Conservation (phyloP, 441 rosid genomes). For the Populus trichocarpa region DNA sequence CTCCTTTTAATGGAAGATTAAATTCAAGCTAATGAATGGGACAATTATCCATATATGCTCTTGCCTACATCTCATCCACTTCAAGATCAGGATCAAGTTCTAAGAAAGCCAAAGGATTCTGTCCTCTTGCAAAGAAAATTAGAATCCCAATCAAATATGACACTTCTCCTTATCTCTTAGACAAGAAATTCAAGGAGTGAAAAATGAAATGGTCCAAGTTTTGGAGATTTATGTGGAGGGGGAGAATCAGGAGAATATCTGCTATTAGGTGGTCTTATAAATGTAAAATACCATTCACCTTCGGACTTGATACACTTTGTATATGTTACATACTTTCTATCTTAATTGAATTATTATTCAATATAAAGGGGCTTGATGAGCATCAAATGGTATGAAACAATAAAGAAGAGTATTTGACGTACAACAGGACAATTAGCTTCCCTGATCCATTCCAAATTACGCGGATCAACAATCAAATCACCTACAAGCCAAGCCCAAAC, state of each 20-base stretch:
- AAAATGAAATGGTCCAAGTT: background rate
- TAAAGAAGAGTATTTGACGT: constrained; percentile 35
- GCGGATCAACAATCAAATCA: constrained; percentile 94
- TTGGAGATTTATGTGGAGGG: background rate
- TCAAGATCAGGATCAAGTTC: background rate
- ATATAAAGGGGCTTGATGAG: background rate
- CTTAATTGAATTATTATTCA: background rate
- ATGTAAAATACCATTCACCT: background rate
- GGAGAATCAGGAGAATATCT: background rate
- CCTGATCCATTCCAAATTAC: constrained; percentile 94
- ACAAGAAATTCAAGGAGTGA: background rate
- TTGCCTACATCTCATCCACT: background rate
- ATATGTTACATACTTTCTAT: background rate
- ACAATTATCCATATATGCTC: background rate
- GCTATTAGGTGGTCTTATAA: background rate
- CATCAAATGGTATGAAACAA: background rate
- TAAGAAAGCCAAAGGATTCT: background rate
- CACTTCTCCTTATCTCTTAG: background rate
- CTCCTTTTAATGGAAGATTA: background rate
- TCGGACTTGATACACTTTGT: background rate
- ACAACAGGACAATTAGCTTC: constrained; percentile 95
- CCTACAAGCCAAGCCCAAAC: constrained; percentile 40
- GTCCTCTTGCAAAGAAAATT: background rate
- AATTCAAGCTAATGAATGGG: background rate
- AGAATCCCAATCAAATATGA: background rate